These are phyloP conservation scores for Saturnispora ahearnii DNA, from an alignment of 805 yeast species.

Conservation along the genomic window DNA sequence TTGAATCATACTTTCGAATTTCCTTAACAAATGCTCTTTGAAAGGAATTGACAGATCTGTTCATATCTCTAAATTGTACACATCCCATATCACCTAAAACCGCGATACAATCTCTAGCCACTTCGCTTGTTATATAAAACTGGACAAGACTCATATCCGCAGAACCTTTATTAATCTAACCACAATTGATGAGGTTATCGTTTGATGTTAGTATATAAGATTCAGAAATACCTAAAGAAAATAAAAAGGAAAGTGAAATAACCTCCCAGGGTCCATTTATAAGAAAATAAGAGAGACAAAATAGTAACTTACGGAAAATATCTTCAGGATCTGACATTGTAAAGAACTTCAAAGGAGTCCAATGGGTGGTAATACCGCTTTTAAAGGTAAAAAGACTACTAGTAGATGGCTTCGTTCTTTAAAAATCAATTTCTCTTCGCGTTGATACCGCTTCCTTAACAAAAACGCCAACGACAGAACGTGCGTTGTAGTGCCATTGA, in stretches of 20 bases:
- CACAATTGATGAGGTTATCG: neutral
- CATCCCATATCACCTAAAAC: slow-evolving; percentile 79
- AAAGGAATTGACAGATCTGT: slow-evolving; percentile 69
- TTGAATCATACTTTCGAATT: slow-evolving; percentile 71
- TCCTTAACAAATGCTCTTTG: slow-evolving; percentile 90
- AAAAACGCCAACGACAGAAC: neutral
- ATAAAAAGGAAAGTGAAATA: neutral
- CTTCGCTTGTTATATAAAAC: slow-evolving; percentile 83
- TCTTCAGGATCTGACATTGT: slow-evolving; percentile 12
- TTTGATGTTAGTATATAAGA: no score
- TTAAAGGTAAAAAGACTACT: neutral
- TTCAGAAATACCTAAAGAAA: neutral
- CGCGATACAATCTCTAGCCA: slow-evolving; percentile 77
- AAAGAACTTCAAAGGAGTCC: neutral
- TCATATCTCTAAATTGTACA: slow-evolving; percentile 84
- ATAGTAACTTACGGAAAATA: slow-evolving; percentile 18
- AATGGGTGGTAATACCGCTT: neutral
- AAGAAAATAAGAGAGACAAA: neutral
- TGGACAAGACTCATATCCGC: slow-evolving; percentile 97
- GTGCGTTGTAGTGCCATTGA: neutral
- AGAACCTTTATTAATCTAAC: slow-evolving; percentile 44
- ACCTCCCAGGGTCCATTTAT: neutral
- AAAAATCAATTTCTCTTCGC: neutral
- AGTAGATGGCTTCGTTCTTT: neutral
- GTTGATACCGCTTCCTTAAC: neutral